These are phyloP conservation scores for Aspergillus steynii DNA, from an alignment of 495 filamentous ascomycete genomes.

Conservation along the genomic window DNA sequence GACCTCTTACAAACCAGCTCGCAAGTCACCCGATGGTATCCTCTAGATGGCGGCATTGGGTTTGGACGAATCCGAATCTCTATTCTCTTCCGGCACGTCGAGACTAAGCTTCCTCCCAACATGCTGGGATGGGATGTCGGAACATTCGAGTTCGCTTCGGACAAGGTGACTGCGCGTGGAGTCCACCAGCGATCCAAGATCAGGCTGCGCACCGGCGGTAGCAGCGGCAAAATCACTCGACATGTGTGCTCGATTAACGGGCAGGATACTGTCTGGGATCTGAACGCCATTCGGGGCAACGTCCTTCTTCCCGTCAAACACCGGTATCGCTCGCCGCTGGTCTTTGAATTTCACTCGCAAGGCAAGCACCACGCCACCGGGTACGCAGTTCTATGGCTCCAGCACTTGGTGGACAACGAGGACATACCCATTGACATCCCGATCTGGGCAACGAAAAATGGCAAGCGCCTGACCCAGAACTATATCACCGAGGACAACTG, in stretches of 20 bases:
- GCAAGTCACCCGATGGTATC: slow-evolving; percentile 73
- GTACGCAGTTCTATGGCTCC: slow-evolving; percentile 83
- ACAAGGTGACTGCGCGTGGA: slow-evolving; percentile 59
- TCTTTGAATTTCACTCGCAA: slow-evolving; percentile 78
- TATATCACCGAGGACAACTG: slow-evolving; percentile 77
- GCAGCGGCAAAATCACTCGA: slow-evolving; percentile 64
- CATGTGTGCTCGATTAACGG: slow-evolving; percentile 60
- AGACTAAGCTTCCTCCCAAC: slow-evolving; percentile 74
- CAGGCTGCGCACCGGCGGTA: slow-evolving; percentile 81
- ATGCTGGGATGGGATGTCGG: slow-evolving; percentile 93
- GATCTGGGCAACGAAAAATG: slow-evolving; percentile 77
- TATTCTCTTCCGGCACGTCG: slow-evolving; percentile 80
- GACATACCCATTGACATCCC: slow-evolving; percentile 76
- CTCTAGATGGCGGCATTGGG: slow-evolving; percentile 67
- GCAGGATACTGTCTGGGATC: slow-evolving; percentile 66
- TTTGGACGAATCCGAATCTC: slow-evolving; percentile 91
- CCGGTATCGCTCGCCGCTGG: slow-evolving; percentile 82
- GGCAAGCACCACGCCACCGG: slow-evolving; percentile 68
- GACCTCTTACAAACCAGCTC: slow-evolving; percentile 84
- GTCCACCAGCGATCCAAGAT: slow-evolving; percentile 65
- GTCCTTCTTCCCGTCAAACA: slow-evolving; percentile 84
- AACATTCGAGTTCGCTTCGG: slow-evolving; percentile 79
- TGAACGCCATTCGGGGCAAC: slow-evolving; percentile 55
- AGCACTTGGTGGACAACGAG: slow-evolving; percentile 78
- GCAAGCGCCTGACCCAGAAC: slow-evolving; percentile 79